These are phyloP conservation scores for Fragilariopsis cylindrus DNA, from an alignment of 108 stramenopile genomes.

Conservation along the genomic window DNA sequence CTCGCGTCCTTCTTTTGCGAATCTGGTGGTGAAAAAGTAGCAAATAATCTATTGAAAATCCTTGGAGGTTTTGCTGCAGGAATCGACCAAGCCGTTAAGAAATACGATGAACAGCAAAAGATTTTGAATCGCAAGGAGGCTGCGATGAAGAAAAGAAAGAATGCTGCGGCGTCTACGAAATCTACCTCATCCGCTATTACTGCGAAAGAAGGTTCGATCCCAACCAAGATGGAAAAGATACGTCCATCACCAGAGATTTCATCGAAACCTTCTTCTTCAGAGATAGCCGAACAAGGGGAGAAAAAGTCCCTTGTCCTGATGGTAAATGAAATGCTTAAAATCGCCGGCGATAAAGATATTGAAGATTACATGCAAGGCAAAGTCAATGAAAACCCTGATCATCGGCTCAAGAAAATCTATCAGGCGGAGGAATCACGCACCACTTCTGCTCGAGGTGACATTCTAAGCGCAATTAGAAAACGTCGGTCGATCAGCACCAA, in stretches of 20 bases:
- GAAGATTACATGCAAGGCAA: conserved; percentile 70
- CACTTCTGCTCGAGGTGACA: conserved; percentile 10
- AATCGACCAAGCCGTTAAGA: conserved; percentile 62
- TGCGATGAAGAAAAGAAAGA: conserved; percentile 31
- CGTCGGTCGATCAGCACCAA: conserved; percentile 10
- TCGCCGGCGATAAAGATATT: conserved; percentile 56
- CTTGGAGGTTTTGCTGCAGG: conserved; percentile 64
- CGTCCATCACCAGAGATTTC: conserved; percentile 24
- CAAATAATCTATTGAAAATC: conserved; percentile 61
- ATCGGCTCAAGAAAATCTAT: conserved; percentile 69
- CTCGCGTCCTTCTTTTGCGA: conserved; percentile 80
- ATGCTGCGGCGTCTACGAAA: conserved; percentile 16
- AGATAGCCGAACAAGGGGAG: conserved; percentile 4
- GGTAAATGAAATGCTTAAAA: conserved; percentile 76
- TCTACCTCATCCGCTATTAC: conserved; percentile 18
- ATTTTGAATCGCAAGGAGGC: conserved; percentile 47
- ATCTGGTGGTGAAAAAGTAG: conserved; percentile 61
- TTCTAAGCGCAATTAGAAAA: conserved; percentile 23
- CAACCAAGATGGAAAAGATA: conserved; percentile 25
- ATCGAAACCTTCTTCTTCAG: conserved; percentile 17
- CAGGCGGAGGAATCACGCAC: conserved; percentile 42
- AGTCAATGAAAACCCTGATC: conserved; percentile 50
- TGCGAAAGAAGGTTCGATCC: conserved; percentile 22
- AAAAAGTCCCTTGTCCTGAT: conserved; percentile 65
- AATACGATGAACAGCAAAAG: conserved; percentile 62